Percentiles rank a stretch among this genome's conserved stretches.
phyloP scores from a whole-genome alignment of 2,329 filamentous ascomycete species.

The Colletotrichum sp. region DNA sequence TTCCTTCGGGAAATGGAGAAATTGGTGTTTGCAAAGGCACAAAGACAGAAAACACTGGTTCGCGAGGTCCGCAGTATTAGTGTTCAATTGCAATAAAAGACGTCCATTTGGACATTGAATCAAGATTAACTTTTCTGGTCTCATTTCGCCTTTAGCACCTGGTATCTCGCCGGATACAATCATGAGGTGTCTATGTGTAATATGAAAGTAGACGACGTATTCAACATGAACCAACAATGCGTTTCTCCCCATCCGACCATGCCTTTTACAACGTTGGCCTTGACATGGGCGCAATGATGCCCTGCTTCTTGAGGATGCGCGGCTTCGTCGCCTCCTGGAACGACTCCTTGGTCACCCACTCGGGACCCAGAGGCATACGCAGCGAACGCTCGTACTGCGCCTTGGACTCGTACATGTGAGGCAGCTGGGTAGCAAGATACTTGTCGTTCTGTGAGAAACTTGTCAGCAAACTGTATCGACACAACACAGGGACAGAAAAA shows the following conservation, averaged over 20 bases:
- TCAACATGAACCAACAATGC: not conserved
- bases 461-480: not conserved
- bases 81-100: not conserved
- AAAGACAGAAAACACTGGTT: not conserved
- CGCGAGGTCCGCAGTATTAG: not conserved
- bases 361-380: slow-evolving; percentile 84
- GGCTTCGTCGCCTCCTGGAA: slow-evolving; percentile 92
- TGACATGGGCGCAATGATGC: slow-evolving; percentile 85
- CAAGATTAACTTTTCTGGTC: not conserved
- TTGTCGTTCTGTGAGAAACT: slow-evolving; percentile 69
- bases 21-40: not conserved
- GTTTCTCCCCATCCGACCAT: not conserved
- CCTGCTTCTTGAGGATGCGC: slow-evolving; percentile 87
- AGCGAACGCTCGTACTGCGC: slow-evolving; percentile 91
- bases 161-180: not conserved
- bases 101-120: not conserved
- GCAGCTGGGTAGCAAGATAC: slow-evolving; percentile 83
- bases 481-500: not conserved
- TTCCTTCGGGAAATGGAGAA: slow-evolving; percentile 1
- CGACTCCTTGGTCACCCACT: slow-evolving; percentile 96
- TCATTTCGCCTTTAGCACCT: not conserved
- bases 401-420: slow-evolving; percentile 86
- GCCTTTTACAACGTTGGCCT: slow-evolving; percentile 62
- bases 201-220: not conserved
- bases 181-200: not conserved